Conservation (phyloP, 257 asterid species). For the Sherardia arvensis region DNA sequence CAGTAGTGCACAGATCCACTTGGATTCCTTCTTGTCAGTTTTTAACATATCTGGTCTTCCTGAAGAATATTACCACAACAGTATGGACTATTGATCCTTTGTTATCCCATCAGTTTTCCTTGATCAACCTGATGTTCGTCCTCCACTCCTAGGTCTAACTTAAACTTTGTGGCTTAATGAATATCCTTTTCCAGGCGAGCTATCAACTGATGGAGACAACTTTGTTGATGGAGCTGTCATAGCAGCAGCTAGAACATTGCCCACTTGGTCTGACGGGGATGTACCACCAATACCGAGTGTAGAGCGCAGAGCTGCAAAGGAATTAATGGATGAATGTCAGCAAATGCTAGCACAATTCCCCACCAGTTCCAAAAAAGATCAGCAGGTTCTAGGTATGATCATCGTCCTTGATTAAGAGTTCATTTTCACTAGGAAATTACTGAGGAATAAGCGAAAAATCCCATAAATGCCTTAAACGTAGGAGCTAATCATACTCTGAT, state of each 20-base stretch:
- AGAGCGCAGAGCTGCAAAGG: conserved; percentile 85
- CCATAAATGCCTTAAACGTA: background rate
- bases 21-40: conserved; percentile 84
- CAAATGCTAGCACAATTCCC: conserved; percentile 69
- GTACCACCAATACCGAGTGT: conserved; percentile 78
- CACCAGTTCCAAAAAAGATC: conserved; percentile 61
- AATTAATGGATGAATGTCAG: conserved; percentile 87
- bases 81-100: conserved; percentile 33
- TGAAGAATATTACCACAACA: conserved; percentile 73
- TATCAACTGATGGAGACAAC: conserved; percentile 42
- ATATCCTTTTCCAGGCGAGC: conserved; percentile 46
- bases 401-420: background rate
- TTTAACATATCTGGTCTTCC: conserved; percentile 87
- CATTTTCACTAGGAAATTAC: background rate
- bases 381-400: conserved; percentile 60
- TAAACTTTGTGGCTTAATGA: conserved; percentile 6
- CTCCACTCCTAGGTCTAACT: conserved; percentile 14
- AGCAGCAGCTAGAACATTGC: conserved; percentile 93
- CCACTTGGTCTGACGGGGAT: conserved; percentile 91
- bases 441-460: background rate
- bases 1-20: conserved; percentile 64
- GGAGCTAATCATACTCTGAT: background rate
- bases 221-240: conserved; percentile 89
- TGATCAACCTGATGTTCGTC: background rate
- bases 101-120: conserved; percentile 6